Conservation (phyloP, 169 alveolate genomes). For the Plasmodium billcollinsi region DNA sequence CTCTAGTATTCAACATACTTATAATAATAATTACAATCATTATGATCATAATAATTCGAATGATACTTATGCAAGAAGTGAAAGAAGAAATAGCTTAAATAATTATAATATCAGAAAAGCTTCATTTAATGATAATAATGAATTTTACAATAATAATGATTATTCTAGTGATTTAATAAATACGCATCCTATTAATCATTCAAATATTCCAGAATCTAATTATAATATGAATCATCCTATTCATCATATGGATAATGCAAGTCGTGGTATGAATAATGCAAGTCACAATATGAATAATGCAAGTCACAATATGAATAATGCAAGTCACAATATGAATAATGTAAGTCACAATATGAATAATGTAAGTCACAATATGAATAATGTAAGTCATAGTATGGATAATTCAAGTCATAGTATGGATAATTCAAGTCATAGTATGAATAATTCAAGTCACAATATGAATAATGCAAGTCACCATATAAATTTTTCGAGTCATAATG, state of each 20-base stretch:
- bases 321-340: not conserved
- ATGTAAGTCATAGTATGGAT: too few relatives aligned
- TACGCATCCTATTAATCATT: too few relatives aligned
- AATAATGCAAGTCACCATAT: not conserved
- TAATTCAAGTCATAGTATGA: not conserved
- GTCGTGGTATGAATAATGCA: not conserved
- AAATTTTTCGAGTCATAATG: not conserved
- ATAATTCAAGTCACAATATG: not conserved
- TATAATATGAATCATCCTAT: too few relatives aligned
- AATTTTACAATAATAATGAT: not conserved
- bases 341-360: not conserved
- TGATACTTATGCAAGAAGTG: not conserved
- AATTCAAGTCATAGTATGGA: not conserved
- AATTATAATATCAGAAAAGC: not conserved
- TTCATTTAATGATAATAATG: not conserved
- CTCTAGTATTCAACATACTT: not conserved
- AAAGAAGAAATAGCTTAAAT: slow-evolving; percentile 13
- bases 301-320: not conserved
- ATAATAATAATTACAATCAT: not conserved
- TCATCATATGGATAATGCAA: too few relatives aligned
- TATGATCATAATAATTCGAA: not conserved
- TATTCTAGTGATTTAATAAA: too few relatives aligned
- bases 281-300: not conserved
- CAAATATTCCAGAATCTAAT: too few relatives aligned
- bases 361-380: too few relatives aligned